phyloP scores from a whole-genome alignment of 2,329 filamentous ascomycete genomes.

The Trichoderma sp. region DNA sequence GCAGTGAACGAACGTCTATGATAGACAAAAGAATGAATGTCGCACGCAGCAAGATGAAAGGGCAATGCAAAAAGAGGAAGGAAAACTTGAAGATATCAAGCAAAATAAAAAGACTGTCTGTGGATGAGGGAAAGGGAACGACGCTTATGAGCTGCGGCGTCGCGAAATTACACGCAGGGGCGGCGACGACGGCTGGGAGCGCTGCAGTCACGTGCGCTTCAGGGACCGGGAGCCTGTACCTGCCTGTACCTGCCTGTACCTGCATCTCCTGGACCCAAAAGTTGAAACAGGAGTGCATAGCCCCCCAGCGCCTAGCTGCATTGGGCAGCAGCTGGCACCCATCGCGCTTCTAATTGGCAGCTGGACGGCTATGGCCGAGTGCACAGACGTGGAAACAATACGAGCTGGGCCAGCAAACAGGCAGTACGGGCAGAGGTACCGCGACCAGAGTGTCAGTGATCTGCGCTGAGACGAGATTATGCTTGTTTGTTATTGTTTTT shows the following conservation, averaged over 20 bases:
- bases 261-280: conserved; percentile 57
- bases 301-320: conserved; percentile 13
- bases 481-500: background rate
- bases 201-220: conserved; percentile 10
- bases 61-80: conserved; percentile 17
- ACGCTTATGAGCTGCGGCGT: conserved; percentile 16
- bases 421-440: background rate
- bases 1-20: conserved; percentile 14
- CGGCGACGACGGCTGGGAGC: background rate
- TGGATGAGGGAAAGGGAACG: conserved; percentile 4
- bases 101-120: background rate
- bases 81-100: conserved; percentile 5
- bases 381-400: conserved; percentile 2
- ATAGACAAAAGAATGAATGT: conserved; percentile 16
- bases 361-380: conserved; percentile 1
- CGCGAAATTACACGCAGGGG: conserved; percentile 21
- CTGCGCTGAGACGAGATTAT: background rate
- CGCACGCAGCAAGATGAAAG: conserved; percentile 10
- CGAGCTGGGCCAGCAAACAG: conserved; percentile 2
- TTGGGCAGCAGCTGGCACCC: conserved; percentile 7
- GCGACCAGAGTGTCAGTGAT: background rate
- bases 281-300: conserved; percentile 27
- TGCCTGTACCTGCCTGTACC: conserved; percentile 4
- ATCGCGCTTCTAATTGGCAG: conserved; percentile 6
- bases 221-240: background rate